A percentile compares a stretch with the other conserved stretches of the same genome.
These are phyloP conservation scores for Talaromyces funiculosus DNA, from an alignment of 2,329 filamentous ascomycete species.

Conservation along the genomic window DNA sequence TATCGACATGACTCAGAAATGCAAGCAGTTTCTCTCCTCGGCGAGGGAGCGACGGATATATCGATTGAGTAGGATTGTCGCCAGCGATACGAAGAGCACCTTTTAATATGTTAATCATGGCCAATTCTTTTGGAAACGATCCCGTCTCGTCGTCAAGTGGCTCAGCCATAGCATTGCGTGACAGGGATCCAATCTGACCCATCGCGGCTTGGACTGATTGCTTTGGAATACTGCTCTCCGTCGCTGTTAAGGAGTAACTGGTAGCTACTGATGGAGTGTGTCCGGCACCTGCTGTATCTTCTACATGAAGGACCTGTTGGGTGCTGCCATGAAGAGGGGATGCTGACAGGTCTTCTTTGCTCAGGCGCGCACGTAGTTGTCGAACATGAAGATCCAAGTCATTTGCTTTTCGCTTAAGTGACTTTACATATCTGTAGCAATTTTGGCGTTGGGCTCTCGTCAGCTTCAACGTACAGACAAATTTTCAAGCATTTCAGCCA, in stretches of 20 bases:
- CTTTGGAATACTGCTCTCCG: not conserved
- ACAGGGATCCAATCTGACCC: slow-evolving; percentile 28
- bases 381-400: slow-evolving; percentile 8
- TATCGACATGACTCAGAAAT: not conserved
- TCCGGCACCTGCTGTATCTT: not conserved
- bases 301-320: not conserved
- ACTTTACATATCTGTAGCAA: slow-evolving; percentile 15
- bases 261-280: not conserved
- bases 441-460: not conserved
- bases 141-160: slow-evolving; percentile 19
- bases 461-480: not conserved
- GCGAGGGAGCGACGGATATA: not conserved
- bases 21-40: not conserved
- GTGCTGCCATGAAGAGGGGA: not conserved
- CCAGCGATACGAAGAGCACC: not conserved
- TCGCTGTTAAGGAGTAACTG: not conserved
- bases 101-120: not conserved
- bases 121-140: slow-evolving; percentile 20
- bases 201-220: slow-evolving; percentile 22
- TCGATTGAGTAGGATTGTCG: not conserved
- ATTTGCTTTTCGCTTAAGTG: slow-evolving; percentile 19
- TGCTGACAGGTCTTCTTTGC: not conserved
- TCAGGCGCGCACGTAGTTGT: not conserved
- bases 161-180: slow-evolving; percentile 29
- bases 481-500: not conserved